These are phyloP conservation scores for Talaromyces sp. DNA, from an alignment of 2,329 filamentous ascomycete species.

Conservation along the genomic window DNA sequence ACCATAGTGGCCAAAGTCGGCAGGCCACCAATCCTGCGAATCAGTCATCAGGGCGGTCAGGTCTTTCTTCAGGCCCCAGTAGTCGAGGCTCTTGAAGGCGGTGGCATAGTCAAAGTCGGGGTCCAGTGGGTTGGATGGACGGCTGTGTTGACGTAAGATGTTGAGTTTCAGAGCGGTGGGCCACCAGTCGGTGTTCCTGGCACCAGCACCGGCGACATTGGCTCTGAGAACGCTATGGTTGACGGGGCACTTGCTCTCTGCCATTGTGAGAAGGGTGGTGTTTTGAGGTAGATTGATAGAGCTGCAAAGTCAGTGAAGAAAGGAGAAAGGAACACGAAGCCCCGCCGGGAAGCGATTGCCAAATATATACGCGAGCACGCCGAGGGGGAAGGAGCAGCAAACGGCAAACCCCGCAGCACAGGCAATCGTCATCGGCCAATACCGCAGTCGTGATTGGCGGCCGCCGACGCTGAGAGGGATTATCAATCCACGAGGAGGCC, in stretches of 20 bases:
- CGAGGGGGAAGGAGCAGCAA: not conserved
- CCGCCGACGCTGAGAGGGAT: not conserved
- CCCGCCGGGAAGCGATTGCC: not conserved
- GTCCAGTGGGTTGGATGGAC: conserved; percentile 58
- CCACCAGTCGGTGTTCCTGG: conserved; percentile 69
- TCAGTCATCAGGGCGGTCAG: conserved; percentile 67
- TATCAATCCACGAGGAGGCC: not conserved
- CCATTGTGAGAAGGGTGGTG: not conserved
- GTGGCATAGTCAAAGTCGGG: conserved; percentile 66
- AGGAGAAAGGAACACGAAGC: not conserved
- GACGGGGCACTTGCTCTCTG: conserved; percentile 10
- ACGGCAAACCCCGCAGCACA: not conserved
- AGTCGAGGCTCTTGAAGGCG: conserved; percentile 69
- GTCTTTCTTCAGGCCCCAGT: conserved; percentile 68
- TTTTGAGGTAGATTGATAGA: not conserved
- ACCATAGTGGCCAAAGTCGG: conserved; percentile 76
- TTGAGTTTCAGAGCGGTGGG: conserved; percentile 62
- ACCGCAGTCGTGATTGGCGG: not conserved
- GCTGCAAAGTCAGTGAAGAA: not conserved
- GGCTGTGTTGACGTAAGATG: conserved; percentile 67
- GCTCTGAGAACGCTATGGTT: conserved; percentile 2
- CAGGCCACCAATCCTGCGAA: conserved; percentile 77
- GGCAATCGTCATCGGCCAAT: not conserved
- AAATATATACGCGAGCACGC: not conserved
- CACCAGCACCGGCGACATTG: conserved; percentile 56